phyloP scores from a whole-genome alignment of 2,329 filamentous ascomycete genomes.

The Fusarium armeniacum region DNA sequence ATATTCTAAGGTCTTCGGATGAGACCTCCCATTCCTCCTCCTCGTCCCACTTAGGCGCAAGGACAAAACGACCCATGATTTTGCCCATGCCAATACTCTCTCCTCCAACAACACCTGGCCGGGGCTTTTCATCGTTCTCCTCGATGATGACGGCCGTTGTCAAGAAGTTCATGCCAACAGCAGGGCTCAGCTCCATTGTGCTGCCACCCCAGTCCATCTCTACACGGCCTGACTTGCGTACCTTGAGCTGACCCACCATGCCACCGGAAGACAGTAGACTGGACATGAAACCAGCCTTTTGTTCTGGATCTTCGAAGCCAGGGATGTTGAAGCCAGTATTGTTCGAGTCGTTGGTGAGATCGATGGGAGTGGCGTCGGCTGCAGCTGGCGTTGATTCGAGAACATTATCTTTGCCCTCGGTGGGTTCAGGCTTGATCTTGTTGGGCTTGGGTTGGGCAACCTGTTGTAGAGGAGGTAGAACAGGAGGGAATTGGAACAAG shows the following conservation, averaged over 20 bases:
- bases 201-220: constrained; percentile 74
- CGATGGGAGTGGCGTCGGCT: constrained; percentile 53
- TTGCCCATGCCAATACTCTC: constrained; percentile 73
- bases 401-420: constrained; percentile 57
- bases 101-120: constrained; percentile 60
- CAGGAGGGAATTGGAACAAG: constrained; percentile 74
- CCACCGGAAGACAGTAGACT: constrained; percentile 65
- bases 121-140: constrained; percentile 67
- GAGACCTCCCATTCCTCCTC: constrained; percentile 68
- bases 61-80: constrained; percentile 72
- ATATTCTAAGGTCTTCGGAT: constrained; percentile 53
- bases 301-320: constrained; percentile 53
- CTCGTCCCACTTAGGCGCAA: constrained; percentile 70
- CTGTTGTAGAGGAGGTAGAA: constrained; percentile 68
- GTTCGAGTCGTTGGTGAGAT: constrained; percentile 59
- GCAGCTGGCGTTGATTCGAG: constrained; percentile 52
- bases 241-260: constrained; percentile 71
- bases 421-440: constrained; percentile 61
- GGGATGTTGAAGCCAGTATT: constrained; percentile 30
- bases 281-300: constrained; percentile 55
- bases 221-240: constrained; percentile 72
- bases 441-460: constrained; percentile 46
- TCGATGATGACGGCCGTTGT: constrained; percentile 72
- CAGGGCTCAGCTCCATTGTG: constrained; percentile 65
- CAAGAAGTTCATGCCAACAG: constrained; percentile 68